Percentiles rank a stretch among this genome's conserved stretches.
phyloP scores from a whole-genome alignment of 495 filamentous ascomycete species.

The Aspergillus homomorphus region DNA sequence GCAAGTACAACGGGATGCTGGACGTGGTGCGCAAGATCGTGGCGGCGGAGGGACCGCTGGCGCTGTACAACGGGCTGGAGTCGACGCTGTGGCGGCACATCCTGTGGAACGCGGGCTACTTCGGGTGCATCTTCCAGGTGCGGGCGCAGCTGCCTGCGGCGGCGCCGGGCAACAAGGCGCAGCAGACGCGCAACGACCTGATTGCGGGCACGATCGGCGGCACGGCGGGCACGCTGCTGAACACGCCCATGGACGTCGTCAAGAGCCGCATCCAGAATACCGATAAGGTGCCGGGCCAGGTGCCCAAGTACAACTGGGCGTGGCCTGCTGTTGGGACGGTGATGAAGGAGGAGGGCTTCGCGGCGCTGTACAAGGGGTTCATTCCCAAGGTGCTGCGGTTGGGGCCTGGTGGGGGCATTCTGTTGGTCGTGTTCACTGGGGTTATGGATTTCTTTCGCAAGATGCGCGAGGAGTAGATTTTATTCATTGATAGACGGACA shows the following conservation, averaged over 20 bases:
- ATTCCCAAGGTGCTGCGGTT: slow-evolving; percentile 88
- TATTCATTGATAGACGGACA: not conserved
- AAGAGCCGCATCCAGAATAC: slow-evolving; percentile 97
- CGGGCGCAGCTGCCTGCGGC: slow-evolving; percentile 74
- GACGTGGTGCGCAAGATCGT: slow-evolving; percentile 87
- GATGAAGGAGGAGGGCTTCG: slow-evolving; percentile 89
- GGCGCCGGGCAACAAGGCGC: slow-evolving; percentile 65
- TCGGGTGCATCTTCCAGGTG: slow-evolving; percentile 97
- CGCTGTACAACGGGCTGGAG: slow-evolving; percentile 95
- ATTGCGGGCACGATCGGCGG: slow-evolving; percentile 84
- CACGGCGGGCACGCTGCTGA: slow-evolving; percentile 87
- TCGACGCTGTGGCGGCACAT: slow-evolving; percentile 96
- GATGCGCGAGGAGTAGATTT: slow-evolving; percentile 38
- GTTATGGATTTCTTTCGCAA: slow-evolving; percentile 88
- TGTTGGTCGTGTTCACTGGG: slow-evolving; percentile 87
- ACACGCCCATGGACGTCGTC: slow-evolving; percentile 97
- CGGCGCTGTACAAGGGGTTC: slow-evolving; percentile 95
- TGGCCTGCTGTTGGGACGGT: slow-evolving; percentile 81
- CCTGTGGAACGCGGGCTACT: slow-evolving; percentile 97
- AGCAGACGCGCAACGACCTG: slow-evolving; percentile 81
- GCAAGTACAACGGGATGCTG: slow-evolving; percentile 90
- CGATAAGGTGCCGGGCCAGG: slow-evolving; percentile 69
- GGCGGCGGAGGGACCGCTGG: slow-evolving; percentile 75
- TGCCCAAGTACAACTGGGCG: slow-evolving; percentile 98
- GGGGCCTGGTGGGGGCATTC: slow-evolving; percentile 86